These are phyloP conservation scores for Tylopilus orsonianus DNA, from an alignment of 1,284 basidiomycete genomes.

Conservation along the genomic window DNA sequence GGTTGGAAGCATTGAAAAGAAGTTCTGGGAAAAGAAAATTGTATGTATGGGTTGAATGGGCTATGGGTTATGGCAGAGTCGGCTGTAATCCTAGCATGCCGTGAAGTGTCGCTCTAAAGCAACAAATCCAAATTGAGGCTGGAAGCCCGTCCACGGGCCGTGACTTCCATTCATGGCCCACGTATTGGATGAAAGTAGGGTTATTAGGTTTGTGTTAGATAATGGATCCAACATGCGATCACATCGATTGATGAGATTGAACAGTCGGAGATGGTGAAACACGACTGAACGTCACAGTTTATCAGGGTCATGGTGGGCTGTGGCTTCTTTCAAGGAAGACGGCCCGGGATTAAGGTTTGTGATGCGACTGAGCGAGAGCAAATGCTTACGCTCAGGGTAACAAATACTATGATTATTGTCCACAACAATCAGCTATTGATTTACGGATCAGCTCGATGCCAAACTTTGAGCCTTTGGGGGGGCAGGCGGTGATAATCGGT, in stretches of 20 bases:
- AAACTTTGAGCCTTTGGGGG: slow-evolving; percentile 47
- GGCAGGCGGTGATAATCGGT: slow-evolving; percentile 51
- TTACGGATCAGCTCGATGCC: slow-evolving; percentile 57
- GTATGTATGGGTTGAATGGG: no score
- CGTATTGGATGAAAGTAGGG: neutral
- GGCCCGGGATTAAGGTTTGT: neutral
- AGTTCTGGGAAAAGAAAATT: no score
- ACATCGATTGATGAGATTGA: neutral
- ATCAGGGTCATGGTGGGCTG: slow-evolving; percentile 5
- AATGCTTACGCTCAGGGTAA: neutral
- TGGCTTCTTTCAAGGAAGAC: neutral
- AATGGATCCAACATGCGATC: neutral
- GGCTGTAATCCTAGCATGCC: slow-evolving; percentile 16
- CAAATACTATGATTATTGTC: slow-evolving; percentile 11
- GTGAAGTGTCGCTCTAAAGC: neutral
- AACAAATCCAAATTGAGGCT: neutral
- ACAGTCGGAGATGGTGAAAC: neutral
- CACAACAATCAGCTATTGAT: slow-evolving; percentile 59
- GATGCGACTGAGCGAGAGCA: neutral
- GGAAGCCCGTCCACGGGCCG: neutral
- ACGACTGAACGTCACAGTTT: neutral
- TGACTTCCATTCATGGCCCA: neutral
- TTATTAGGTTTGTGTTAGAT: neutral
- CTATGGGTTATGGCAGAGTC: no score
- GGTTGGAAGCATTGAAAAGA: no score